Evolutionary conservation across 1,139 yeast genomes (phyloP).

Genomic region (Suhomyces bribrorum): DNA sequence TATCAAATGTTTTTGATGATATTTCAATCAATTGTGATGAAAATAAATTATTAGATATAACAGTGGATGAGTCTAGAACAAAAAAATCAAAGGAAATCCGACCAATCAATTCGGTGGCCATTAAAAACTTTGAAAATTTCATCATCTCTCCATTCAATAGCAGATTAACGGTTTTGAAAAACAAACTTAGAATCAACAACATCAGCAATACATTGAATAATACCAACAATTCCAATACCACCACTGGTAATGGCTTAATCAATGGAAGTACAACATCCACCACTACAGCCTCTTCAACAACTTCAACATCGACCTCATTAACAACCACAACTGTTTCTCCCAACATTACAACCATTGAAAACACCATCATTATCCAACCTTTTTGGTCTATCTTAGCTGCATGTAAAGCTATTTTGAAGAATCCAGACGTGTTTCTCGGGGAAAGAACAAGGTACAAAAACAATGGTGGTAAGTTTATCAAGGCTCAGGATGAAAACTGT

Average conservation of each 20-base stretch:
- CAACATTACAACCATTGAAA: constrained; percentile 32
- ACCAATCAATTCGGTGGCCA: constrained; percentile 41
- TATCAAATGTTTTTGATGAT: constrained; percentile 14
- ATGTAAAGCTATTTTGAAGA: constrained; percentile 52
- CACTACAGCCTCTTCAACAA: constrained; percentile 17
- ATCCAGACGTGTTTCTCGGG: constrained; percentile 35
- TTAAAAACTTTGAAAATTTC: constrained; percentile 58
- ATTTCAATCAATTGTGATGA: constrained; percentile 19
- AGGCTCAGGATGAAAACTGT: constrained; percentile 15
- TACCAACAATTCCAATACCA: not conserved
- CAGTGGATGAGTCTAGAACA: constrained; percentile 13
- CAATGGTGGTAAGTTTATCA: constrained; percentile 26
- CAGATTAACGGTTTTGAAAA: constrained; percentile 17
- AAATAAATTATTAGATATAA: constrained; percentile 16
- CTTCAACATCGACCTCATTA: constrained; percentile 16
- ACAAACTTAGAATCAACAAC: constrained; percentile 12
- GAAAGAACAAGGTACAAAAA: constrained; percentile 18
- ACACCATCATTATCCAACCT: constrained; percentile 51
- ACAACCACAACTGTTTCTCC: constrained; percentile 19
- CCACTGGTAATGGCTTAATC: not conserved
- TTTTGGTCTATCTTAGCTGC: constrained; percentile 71
- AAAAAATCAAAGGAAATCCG: constrained; percentile 24
- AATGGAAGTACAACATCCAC: constrained; percentile 14
- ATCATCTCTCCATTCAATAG: constrained; percentile 44
- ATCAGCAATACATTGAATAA: constrained; percentile 2